Evolutionary conservation across 495 filamentous ascomycete genomes (phyloP), one percentile per base, ranked within the genome.

Genomic region (Xylaria flabelliformis): DNA sequence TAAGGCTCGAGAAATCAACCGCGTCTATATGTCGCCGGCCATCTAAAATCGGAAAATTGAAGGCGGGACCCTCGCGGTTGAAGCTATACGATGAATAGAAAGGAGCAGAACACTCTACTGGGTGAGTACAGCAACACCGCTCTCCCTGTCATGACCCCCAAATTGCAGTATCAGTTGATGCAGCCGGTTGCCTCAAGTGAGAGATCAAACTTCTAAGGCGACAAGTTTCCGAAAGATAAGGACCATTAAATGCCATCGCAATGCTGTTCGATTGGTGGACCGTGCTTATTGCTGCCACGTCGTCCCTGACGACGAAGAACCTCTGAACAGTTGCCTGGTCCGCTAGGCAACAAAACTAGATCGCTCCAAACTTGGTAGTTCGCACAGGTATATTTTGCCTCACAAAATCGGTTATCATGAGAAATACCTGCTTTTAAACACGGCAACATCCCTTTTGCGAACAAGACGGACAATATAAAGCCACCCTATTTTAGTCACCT

Each of bases 31-130:
- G 4, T 24, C 12, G n/a, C 39, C 44, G 17, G 21, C 21, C 19
- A 19, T 26, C 4, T 12, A 56, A n/a, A 12, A 17, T 55, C 19
- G 4, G 29, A 51, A 53, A 3, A 12, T 13, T 39, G 9, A 21
- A 48, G 10, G 32, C 12, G 39, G 39, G 19, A 12, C 12, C 61
- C 21, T 34, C 59, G 41, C 71, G 58, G 32, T 39, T 21, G 58
- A 21, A 39, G 58, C 32, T 50, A 46, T 24, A 75, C 53, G 24
- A 77, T 77, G 75, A 77, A 77, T 65, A 34, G 71, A 70, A 76
- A 66, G 36, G 71, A 77, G 17, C 55, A 67, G 26, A 66, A 72
- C 24, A 74, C 56, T 24, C 53, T 77, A 17, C 44, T 77, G 50
- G 75, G 75, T 77, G 67, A 74, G 75, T 71, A n/a, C 56, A 29